Percentiles rank a stretch among this genome's conserved stretches.
Conservation (phyloP, 1,284 basidiomycete species). For the Pseudozyma pruni region DNA sequence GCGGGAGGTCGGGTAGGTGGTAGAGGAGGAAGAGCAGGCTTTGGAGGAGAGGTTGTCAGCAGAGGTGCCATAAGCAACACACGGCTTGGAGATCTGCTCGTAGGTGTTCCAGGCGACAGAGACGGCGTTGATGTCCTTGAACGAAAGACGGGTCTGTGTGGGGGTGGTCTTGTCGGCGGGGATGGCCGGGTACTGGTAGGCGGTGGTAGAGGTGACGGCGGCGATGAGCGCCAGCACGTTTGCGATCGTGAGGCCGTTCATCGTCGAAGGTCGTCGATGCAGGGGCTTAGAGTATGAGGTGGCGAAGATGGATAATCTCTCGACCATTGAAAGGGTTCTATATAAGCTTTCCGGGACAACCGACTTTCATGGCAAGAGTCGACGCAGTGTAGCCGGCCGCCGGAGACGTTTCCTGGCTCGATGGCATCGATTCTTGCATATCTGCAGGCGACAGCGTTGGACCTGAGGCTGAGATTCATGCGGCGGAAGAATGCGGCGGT, state of each 20-base stretch:
- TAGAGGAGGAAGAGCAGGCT: conserved; percentile 36
- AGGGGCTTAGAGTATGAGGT: background rate
- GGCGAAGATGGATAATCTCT: too few relatives aligned
- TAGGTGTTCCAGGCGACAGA: conserved; percentile 58
- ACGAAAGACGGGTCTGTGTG: conserved; percentile 42
- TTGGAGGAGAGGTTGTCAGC: conserved; percentile 7
- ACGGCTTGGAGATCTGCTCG: conserved; percentile 27
- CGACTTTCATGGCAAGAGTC: background rate
- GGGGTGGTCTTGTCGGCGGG: conserved; percentile 53
- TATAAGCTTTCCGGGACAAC: conserved; percentile 2
- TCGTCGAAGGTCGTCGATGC: background rate
- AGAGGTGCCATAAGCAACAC: conserved; percentile 43
- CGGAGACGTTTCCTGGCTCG: too few relatives aligned
- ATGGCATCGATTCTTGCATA: background rate
- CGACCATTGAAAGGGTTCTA: too few relatives aligned
- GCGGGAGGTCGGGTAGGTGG: conserved; percentile 52
- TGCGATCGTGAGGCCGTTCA: conserved; percentile 18
- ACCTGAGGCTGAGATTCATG: background rate
- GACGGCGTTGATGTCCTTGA: conserved; percentile 38
- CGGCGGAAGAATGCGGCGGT: too few relatives aligned
- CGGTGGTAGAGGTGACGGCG: background rate
- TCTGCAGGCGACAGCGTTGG: background rate
- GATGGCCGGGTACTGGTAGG: conserved; percentile 31
- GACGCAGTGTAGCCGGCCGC: background rate
- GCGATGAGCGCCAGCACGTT: conserved; percentile 16